phyloP scores from a whole-genome alignment of 352 stramenopile species.

The Pythium diclinum region DNA sequence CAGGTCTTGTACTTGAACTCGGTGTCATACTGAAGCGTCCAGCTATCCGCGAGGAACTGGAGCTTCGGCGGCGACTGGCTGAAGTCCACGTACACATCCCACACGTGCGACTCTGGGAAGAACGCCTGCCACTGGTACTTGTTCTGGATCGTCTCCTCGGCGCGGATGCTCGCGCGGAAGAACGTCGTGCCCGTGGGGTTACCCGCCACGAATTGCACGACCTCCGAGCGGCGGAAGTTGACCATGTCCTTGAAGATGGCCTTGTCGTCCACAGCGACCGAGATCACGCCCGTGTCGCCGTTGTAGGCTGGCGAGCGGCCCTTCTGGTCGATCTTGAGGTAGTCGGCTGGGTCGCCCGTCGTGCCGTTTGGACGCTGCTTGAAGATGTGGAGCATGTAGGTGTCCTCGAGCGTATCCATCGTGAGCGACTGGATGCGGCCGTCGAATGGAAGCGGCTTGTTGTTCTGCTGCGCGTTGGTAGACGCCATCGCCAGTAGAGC shows the following conservation, averaged over 20 bases:
- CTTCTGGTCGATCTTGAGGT: constrained; percentile 28
- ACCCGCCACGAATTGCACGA: constrained; percentile 33
- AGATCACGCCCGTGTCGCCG: constrained; percentile 29
- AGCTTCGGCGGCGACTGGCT: constrained; percentile 13
- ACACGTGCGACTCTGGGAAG: constrained; percentile 11
- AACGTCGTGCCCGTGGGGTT: constrained; percentile 32
- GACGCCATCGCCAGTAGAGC: background rate
- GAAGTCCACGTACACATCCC: constrained; percentile 12
- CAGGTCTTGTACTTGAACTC: constrained; percentile 14
- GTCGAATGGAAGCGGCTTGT: constrained; percentile 12
- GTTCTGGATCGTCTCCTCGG: constrained; percentile 15
- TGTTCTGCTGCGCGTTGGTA: background rate
- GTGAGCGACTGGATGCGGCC: constrained; percentile 16
- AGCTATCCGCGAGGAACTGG: constrained; percentile 10
- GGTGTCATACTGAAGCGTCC: constrained; percentile 2
- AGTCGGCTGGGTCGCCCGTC: constrained; percentile 31
- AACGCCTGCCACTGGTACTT: constrained; percentile 17
- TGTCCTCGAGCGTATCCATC: constrained; percentile 6
- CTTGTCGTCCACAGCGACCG: constrained; percentile 32
- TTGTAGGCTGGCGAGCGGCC: constrained; percentile 34
- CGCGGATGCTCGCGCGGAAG: constrained; percentile 28
- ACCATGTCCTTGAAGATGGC: constrained; percentile 28
- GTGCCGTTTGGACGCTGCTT: constrained; percentile 29
- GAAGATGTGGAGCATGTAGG: constrained; percentile 19
- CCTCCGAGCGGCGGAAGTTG: constrained; percentile 32